A percentile compares a stretch with the other conserved stretches of the same genome.
Evolutionary conservation across 2,329 filamentous ascomycete genomes (phyloP).

Genomic region (Sordariomycetes sp.): DNA sequence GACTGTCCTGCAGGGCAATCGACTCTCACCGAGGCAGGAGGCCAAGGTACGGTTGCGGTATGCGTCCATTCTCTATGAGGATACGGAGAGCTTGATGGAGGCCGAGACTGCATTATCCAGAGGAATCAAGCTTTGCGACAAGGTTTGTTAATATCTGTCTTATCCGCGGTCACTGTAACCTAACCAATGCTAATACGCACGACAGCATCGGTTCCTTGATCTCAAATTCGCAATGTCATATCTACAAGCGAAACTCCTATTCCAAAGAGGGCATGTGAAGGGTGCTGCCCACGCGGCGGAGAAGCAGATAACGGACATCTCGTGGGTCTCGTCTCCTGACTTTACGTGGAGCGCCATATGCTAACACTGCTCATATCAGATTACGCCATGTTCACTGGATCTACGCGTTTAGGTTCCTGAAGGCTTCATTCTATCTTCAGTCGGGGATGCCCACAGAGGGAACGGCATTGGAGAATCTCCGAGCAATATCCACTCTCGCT

Average conservation of each 20-base stretch:
- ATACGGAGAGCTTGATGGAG: conserved; percentile 64
- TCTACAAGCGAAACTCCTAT: conserved; percentile 55
- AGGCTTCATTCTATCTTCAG: conserved; percentile 55
- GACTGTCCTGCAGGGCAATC: conserved; percentile 47
- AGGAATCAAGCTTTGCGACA: conserved; percentile 56
- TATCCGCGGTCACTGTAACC: neutral
- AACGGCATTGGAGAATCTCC: conserved; percentile 55
- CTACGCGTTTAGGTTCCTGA: conserved; percentile 64
- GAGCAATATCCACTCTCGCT: conserved; percentile 46
- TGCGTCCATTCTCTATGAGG: conserved; percentile 56
- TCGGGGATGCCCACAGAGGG: conserved; percentile 45
- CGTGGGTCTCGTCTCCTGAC: conserved; percentile 1
- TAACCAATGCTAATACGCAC: conserved; percentile 5
- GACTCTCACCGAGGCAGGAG: conserved; percentile 51
- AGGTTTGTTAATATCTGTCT: conserved; percentile 25
- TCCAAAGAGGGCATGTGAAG: conserved; percentile 51
- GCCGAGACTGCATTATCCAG: conserved; percentile 61
- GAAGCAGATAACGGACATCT: conserved; percentile 35
- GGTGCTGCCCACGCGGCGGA: conserved; percentile 63
- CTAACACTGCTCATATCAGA: conserved; percentile 15
- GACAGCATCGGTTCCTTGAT: conserved; percentile 34
- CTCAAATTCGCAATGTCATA: conserved; percentile 70
- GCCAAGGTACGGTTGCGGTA: conserved; percentile 58
- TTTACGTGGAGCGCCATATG: conserved; percentile 4
- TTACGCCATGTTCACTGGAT: conserved; percentile 60